Conservation (phyloP, 805 yeast genomes). For the Spathaspora hagerdaliae region DNA sequence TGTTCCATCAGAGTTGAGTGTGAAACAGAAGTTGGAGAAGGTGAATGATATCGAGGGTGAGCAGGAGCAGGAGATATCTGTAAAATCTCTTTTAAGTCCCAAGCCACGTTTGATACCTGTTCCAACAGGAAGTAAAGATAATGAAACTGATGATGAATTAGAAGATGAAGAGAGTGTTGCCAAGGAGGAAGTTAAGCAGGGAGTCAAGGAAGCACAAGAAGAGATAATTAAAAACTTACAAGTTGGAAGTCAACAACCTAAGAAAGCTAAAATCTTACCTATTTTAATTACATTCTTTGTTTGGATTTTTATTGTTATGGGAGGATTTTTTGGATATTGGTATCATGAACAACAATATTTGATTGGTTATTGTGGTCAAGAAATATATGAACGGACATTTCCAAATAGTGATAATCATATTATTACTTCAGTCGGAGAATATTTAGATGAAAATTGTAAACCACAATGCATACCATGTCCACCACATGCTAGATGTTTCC, state of each 20-base stretch:
- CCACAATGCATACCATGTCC: slow-evolving; percentile 82
- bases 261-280: background rate
- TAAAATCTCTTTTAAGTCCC: slow-evolving; percentile 6
- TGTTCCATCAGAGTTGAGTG: background rate
- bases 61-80: background rate
- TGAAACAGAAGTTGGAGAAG: background rate
- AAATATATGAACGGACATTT: slow-evolving; percentile 43
- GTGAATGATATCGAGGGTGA: background rate
- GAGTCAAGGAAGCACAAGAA: slow-evolving; percentile 7
- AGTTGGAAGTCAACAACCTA: too few species aligned
- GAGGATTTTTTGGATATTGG: slow-evolving; percentile 48
- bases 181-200: slow-evolving; percentile 7
- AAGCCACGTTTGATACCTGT: slow-evolving; percentile 15
- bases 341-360: slow-evolving; percentile 59
- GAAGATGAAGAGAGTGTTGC: background rate
- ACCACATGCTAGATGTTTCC: slow-evolving; percentile 69
- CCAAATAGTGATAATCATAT: slow-evolving; percentile 24
- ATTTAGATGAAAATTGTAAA: slow-evolving; percentile 41
- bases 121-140: background rate
- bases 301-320: slow-evolving; percentile 32
- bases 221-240: background rate
- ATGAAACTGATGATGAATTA: slow-evolving; percentile 1
- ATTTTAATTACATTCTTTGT: slow-evolving; percentile 13
- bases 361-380: slow-evolving; percentile 75
- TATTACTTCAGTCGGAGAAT: slow-evolving; percentile 36